phyloP scores from a whole-genome alignment of 345 rosid species.

The Anastatica hierochuntica region DNA sequence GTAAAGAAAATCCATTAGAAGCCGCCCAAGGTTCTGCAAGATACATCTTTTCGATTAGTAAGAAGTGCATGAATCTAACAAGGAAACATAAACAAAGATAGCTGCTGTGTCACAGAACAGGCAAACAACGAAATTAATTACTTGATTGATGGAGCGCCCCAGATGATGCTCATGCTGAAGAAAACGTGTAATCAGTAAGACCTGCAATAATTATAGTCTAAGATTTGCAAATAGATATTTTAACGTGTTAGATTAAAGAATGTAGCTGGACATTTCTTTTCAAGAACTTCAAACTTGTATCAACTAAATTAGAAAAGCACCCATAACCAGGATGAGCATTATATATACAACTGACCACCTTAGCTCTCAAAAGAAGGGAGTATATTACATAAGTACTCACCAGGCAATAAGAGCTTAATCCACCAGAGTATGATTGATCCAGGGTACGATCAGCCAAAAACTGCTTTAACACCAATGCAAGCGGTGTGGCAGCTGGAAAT shows the following conservation, averaged over 20 bases:
- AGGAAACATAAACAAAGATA: conserved; percentile 5
- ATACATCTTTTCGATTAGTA: conserved; percentile 16
- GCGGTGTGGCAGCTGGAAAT: conserved; percentile 90
- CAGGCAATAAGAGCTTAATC: conserved; percentile 96
- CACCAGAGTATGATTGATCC: conserved; percentile 96
- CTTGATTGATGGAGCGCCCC: conserved; percentile 82
- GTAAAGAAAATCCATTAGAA: conserved; percentile 96
- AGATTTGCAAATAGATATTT: conserved; percentile 6
- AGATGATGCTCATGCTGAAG: conserved; percentile 94
- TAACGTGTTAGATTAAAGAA: conserved; percentile 1
- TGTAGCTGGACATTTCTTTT: not conserved
- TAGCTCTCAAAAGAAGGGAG: conserved; percentile 4
- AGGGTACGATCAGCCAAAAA: conserved; percentile 97
- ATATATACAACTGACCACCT: conserved; percentile 7
- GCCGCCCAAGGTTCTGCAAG: conserved; percentile 84
- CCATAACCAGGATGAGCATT: conserved; percentile 2
- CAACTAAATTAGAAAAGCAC: not conserved
- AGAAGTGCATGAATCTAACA: not conserved
- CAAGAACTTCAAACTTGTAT: not conserved
- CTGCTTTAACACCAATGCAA: conserved; percentile 93
- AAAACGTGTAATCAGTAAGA: conserved; percentile 74
- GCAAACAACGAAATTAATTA: conserved; percentile 22
- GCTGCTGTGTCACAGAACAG: not conserved
- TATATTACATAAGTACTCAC: conserved; percentile 32
- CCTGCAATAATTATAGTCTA: conserved; percentile 35